Base-by-base conservation (phyloP, 148 eudicot genomes). In the Persicaria maculosa region DNA sequence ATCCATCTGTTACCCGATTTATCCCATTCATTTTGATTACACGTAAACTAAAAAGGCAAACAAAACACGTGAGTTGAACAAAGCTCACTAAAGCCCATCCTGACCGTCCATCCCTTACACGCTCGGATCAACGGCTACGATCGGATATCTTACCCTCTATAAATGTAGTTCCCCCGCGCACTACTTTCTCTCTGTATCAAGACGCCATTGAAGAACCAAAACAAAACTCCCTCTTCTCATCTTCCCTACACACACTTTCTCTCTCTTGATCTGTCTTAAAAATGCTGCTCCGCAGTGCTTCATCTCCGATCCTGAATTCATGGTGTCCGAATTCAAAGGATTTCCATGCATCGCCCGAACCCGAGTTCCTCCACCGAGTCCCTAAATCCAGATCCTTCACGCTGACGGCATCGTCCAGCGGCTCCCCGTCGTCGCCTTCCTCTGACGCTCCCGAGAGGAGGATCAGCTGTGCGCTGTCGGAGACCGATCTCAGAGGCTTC, bases 281-380 rank as follows among this genome's bases (percentile, higher is more conserved):
- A 71, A 84, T 84, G 86, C 48, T 81, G 20, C 78, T 84, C 15
- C 80, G 86, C 25, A 84, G 81, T 52, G 31, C 82, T 1, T 84
- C 86, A 5, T 7, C 83, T 8, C 84, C 86, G 6, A 68, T 74
- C 22, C 58, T 78, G 59, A 76, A 74, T 44, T 81, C 84, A 71
- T 76, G 80, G 82, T 15, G 71, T 1, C 75, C 75, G 9, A 68
- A 78, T 72, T 22, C 77, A 16, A 52, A 52, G 17, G 71, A 76
- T n/a, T 45, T 65, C 0, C 25, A 54, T 74, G 1, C 78, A 79
- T 58, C 75, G 9, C 50, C 81, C 59, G 73, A 77, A 46, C 57
- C 79, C 43, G 61, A 74, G 50, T 64, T 65, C 61, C 19, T 82
- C 71, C 44, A 69, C 68, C 70, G 47, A 45, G 40, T 70, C 70